Percentiles rank a stretch among this genome's conserved stretches.
phyloP scores from a whole-genome alignment of 768 basidiomycete genomes.

The Exsudoporus frostii region DNA sequence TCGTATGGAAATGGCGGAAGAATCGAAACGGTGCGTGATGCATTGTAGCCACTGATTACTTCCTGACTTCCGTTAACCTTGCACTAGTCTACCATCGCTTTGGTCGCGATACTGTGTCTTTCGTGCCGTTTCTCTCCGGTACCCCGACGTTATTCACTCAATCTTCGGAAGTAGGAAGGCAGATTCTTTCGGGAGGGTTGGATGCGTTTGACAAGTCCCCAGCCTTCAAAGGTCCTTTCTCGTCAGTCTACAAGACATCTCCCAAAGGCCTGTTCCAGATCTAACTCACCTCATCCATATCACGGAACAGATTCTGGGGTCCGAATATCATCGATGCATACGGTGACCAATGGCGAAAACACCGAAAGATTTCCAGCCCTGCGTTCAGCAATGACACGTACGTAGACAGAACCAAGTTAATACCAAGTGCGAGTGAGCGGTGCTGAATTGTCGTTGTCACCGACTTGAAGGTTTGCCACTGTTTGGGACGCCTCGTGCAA shows the following conservation, averaged over 20 bases:
- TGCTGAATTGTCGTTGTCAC: background rate
- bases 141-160: slow-evolving; percentile 14
- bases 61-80: background rate
- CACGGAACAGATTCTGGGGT: slow-evolving; percentile 16
- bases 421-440: background rate
- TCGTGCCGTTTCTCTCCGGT: slow-evolving; percentile 16
- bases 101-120: slow-evolving; percentile 14
- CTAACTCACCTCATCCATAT: background rate
- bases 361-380: slow-evolving; percentile 15
- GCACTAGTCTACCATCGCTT: slow-evolving; percentile 11
- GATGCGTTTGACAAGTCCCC: background rate
- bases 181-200: slow-evolving; percentile 7
- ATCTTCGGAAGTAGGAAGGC: slow-evolving; percentile 16
- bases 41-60: background rate
- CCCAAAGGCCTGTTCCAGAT: background rate
- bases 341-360: slow-evolving; percentile 18
- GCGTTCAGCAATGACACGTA: slow-evolving; percentile 22
- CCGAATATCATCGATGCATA: slow-evolving; percentile 13
- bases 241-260: background rate
- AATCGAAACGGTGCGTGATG: slow-evolving; percentile 10
- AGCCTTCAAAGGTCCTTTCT: background rate
- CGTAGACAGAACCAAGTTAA: background rate
- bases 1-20: slow-evolving; percentile 21
- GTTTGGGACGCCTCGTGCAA: slow-evolving; percentile 14
- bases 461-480: slow-evolving; percentile 4